Base-by-base conservation (phyloP, 768 basidiomycete species). In the Amanita muscaria region DNA sequence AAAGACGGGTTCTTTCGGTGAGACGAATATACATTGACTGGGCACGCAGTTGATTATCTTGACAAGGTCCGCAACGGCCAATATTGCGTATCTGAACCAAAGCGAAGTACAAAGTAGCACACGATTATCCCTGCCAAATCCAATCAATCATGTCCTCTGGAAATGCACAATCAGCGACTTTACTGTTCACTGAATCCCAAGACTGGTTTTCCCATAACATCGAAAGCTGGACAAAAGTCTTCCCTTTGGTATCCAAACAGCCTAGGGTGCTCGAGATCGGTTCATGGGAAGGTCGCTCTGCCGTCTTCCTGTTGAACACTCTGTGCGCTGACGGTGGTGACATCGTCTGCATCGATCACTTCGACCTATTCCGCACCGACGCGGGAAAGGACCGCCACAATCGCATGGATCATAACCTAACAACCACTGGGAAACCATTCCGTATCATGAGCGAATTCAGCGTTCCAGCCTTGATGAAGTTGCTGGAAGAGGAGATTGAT, bases 231-330 rank as follows among this genome's bases (percentile, higher is more conserved):
- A 56, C 51, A 16, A n/a, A 45, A 10, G 59, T 74, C 29, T 65
- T 76, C 44, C 58, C 62, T 9, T 56, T 64, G 23, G 53, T 77
- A 1, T 59, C 71, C 12, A 33, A 59, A 9, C 51, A 53, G 1
- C 75, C 78, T 9, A 68, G 76, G 14, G 68, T 61, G 2, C 68
- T 79, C 11, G 78, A 78, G 54, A 73, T 79, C 12, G 76, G 78
- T 6, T 76, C 73, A 14, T 79, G 76, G 75, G 78, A 79, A 56
- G 78, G 76, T n/a, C 69, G 77, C 29, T 80, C 78, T 0, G 77
- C 74, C 18, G 68, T 76, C 19, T 79, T 76, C 59, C 61, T 77
- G 40, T 59, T 75, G 25, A 65, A 55, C n/a, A 64, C 68, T 23
- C 66, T 79, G 36, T 74, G 73, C 56, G 55, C 56, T 9, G 45